These are phyloP conservation scores for Clonostachys chloroleuca DNA, from an alignment of 2,329 filamentous ascomycete genomes.

Conservation along the genomic window DNA sequence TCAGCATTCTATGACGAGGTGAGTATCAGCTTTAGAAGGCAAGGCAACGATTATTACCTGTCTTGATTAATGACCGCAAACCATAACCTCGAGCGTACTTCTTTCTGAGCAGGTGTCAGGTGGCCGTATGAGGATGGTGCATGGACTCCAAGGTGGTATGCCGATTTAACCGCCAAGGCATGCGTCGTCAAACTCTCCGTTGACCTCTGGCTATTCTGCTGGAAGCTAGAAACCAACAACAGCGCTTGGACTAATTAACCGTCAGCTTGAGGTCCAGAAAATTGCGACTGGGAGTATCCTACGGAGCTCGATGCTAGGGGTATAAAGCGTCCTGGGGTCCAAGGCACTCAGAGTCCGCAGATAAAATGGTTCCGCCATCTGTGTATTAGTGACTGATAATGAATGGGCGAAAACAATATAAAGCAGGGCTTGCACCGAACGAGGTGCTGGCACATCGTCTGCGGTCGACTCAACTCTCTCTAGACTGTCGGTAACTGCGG, in stretches of 20 bases:
- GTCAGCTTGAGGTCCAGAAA: background rate
- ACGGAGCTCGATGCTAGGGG: conserved; percentile 10
- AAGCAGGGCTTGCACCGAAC: conserved; percentile 12
- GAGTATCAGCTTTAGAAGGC: background rate
- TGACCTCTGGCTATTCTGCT: conserved; percentile 25
- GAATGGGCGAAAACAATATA: conserved; percentile 20
- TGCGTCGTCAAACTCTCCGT: conserved; percentile 23
- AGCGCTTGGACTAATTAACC: conserved; percentile 17
- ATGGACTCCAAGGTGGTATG: conserved; percentile 26
- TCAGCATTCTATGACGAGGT: conserved; percentile 8
- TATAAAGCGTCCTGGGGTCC: conserved; percentile 14
- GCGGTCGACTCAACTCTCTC: conserved; percentile 6
- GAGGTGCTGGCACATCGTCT: conserved; percentile 4
- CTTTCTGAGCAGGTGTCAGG: conserved; percentile 11
- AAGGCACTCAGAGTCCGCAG: conserved; percentile 13
- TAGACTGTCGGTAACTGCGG: conserved; percentile 10
- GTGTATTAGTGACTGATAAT: conserved; percentile 9
- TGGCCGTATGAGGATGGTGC: conserved; percentile 16
- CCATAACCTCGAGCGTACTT: conserved; percentile 19
- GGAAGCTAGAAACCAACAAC: conserved; percentile 20
- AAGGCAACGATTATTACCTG: conserved; percentile 5
- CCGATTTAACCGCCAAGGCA: conserved; percentile 19
- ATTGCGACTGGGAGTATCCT: background rate
- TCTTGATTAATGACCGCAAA: conserved; percentile 22
- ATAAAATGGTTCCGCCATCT: conserved; percentile 16